A percentile compares a stretch with the other conserved stretches of the same genome.
phyloP scores from a whole-genome alignment of 768 basidiomycete genomes.

The Boletus tomentosulus region DNA sequence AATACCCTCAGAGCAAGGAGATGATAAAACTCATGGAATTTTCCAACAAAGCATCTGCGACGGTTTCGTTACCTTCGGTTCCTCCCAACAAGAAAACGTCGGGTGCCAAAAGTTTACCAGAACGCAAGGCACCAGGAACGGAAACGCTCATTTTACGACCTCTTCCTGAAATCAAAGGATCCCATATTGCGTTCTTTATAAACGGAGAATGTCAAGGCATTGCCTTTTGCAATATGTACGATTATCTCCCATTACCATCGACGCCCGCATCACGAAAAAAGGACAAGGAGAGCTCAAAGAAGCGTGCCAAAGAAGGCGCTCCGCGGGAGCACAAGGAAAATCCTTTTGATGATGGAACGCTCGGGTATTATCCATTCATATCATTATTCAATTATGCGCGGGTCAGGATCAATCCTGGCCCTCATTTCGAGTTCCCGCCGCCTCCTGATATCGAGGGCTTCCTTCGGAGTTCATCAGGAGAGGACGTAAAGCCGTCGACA shows the following conservation, averaged over 20 bases:
- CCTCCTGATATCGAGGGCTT: slow-evolving; percentile 71
- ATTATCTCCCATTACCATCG: slow-evolving; percentile 78
- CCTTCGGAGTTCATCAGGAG: slow-evolving; percentile 37
- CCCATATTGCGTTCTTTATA: slow-evolving; percentile 83
- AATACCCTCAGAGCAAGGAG: slow-evolving; percentile 86
- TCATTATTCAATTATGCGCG: slow-evolving; percentile 89
- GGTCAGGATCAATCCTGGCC: slow-evolving; percentile 84
- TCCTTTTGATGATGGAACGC: slow-evolving; percentile 86
- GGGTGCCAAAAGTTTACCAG: slow-evolving; percentile 65
- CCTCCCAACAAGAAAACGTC: slow-evolving; percentile 59
- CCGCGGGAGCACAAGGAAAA: slow-evolving; percentile 74
- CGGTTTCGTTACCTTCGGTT: slow-evolving; percentile 53
- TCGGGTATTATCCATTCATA: slow-evolving; percentile 95
- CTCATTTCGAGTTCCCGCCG: slow-evolving; percentile 77
- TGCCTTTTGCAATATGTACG: slow-evolving; percentile 86
- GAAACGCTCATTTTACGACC: slow-evolving; percentile 48
- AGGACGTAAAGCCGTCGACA: slow-evolving; percentile 26
- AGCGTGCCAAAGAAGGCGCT: slow-evolving; percentile 59
- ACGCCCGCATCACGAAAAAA: slow-evolving; percentile 55
- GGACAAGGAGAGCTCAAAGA: slow-evolving; percentile 52
- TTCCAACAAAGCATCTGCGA: slow-evolving; percentile 53
- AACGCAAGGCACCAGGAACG: slow-evolving; percentile 39
- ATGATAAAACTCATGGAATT: slow-evolving; percentile 87
- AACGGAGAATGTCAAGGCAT: slow-evolving; percentile 82
- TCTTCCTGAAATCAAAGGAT: slow-evolving; percentile 65